phyloP scores from a whole-genome alignment of 2,329 filamentous ascomycete species.

The Stagonosporopsis chrysanthemi region DNA sequence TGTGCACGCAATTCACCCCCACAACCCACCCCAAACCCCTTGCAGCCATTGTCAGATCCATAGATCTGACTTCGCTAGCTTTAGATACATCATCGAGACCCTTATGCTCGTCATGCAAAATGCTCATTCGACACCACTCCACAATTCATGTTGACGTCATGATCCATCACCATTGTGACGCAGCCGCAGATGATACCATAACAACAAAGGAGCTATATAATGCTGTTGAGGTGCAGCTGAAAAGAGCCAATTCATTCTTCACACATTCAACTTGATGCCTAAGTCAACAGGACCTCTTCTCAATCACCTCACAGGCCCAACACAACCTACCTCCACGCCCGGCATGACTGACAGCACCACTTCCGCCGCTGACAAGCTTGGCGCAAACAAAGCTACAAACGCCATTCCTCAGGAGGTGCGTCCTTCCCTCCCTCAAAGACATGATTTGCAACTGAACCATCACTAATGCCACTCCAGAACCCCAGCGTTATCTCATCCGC shows the following conservation, averaged over 20 bases:
- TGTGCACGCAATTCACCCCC: conserved; percentile 3
- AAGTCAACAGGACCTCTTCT: conserved; percentile 34
- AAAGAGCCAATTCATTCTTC: not conserved
- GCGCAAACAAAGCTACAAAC: conserved; percentile 41
- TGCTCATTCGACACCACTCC: conserved; percentile 7
- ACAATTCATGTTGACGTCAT: conserved; percentile 27
- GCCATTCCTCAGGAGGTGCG: conserved; percentile 36
- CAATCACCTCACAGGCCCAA: conserved; percentile 29
- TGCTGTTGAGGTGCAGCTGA: not conserved
- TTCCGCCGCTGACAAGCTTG: conserved; percentile 36
- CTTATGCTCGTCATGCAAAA: conserved; percentile 20
- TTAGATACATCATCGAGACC: conserved; percentile 19
- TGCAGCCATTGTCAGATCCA: conserved; percentile 13
- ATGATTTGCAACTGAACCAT: not conserved
- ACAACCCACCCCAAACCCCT: conserved; percentile 9
- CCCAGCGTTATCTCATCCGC: conserved; percentile 56
- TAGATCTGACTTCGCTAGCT: conserved; percentile 11
- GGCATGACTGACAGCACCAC: conserved; percentile 34
- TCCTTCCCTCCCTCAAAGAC: not conserved
- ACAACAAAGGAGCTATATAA: conserved; percentile 6
- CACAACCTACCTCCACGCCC: conserved; percentile 19
- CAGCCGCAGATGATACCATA: conserved; percentile 7
- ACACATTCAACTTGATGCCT: conserved; percentile 20
- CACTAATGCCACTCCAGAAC: conserved; percentile 27
- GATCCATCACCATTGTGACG: conserved; percentile 16